Conservation (phyloP, 257 asterid species). For the Capsicum rhomboideum region DNA sequence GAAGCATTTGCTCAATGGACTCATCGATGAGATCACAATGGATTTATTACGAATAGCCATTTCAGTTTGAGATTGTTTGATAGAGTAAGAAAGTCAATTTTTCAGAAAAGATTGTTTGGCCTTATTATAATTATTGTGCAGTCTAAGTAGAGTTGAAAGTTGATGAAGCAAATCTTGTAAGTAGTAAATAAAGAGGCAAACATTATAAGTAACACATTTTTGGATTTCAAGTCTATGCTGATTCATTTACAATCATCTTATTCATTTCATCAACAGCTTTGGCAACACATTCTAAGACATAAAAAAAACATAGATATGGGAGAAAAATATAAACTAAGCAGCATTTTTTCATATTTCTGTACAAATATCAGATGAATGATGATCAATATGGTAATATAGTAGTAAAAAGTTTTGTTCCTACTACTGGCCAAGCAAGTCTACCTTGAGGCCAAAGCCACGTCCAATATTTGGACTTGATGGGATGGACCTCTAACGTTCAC, state of each 20-base stretch:
- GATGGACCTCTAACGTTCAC: background rate
- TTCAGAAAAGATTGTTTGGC: background rate
- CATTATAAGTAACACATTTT: background rate
- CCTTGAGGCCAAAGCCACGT: background rate
- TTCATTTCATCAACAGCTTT: background rate
- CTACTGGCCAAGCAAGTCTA: background rate
- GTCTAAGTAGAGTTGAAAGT: background rate
- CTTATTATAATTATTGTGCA: background rate
- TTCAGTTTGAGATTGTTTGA: conserved; percentile 21
- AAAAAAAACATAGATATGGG: background rate
- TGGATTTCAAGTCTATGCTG: background rate
- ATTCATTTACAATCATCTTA: background rate
- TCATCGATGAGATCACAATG: conserved; percentile 54
- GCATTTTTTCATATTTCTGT: background rate
- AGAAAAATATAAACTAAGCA: background rate
- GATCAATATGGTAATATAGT: background rate
- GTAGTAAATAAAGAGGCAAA: background rate
- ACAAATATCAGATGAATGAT: too few species aligned
- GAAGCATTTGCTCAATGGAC: conserved; percentile 53
- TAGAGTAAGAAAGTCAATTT: background rate
- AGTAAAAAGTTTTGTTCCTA: background rate
- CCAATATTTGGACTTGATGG: background rate
- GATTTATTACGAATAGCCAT: conserved; percentile 36
- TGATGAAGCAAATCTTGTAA: background rate
- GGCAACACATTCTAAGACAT: background rate